Base-by-base conservation (phyloP, 192 early-diverging fungal species). In the Entomortierella parvispora region DNA sequence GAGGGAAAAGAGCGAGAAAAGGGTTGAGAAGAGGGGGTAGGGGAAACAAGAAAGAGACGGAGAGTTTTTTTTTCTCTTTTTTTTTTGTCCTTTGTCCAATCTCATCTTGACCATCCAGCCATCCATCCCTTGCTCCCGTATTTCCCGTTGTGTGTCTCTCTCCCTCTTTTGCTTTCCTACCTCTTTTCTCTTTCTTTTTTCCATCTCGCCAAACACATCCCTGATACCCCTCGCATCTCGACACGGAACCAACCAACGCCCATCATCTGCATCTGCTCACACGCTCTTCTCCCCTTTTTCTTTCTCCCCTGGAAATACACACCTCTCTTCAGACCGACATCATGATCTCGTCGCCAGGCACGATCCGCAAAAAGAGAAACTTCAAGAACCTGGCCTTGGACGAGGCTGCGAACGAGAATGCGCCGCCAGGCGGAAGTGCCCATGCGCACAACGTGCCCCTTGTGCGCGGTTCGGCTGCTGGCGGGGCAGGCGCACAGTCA, bases 361-460 rank as follows among this genome's bases (percentile, higher is more conserved):
- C 65, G 44, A 74, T 86, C 65, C 69, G 84, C 48, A 84, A 79
- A 64, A 87, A 87, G 62, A 71, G 86, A 42, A 87, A 87, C 55
- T 82, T 85, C 63, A 84, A 84, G 48, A 81, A 83, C 53, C 34
- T 87, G 32, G 81, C 65, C 12, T 63, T 87, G 37, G 65, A 84
- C 12, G 77, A 82, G 71, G 79, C 86, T n/a, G 81, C 84, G 12
- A 76, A 79, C 20, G 79, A 61, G 26, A 66, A 67, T 49, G 64
- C 60, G 18, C 75, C 79, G 6, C 72, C 65, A 18, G 72, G 71
- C 18, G 71, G 71, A 40, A 67, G 64, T 25, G 71, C 71, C 58
- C 71, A 76, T 58, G 43, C 50, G 18, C 68, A 65, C 75, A 59
- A 76, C 66, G 43, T 78, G 60, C 80, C 65, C 8, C 33, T 74